These are phyloP conservation scores for Marasmius oreades DNA, from an alignment of 1,284 basidiomycete species.

Conservation along the genomic window DNA sequence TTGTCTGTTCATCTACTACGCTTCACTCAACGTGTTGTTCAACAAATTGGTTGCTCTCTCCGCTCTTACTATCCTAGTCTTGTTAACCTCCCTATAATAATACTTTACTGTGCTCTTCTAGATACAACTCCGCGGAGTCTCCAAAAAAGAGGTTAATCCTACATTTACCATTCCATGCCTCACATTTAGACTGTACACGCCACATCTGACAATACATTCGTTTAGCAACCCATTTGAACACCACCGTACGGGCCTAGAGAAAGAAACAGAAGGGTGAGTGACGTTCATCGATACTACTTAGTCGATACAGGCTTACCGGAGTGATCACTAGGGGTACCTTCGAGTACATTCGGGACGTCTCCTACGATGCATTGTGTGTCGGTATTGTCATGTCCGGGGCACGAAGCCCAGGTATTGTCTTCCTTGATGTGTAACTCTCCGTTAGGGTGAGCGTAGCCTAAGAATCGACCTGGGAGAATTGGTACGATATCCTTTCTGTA, in stretches of 20 bases:
- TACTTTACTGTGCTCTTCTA: too few relatives aligned
- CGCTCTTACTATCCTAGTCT: too few relatives aligned
- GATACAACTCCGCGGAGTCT: too few relatives aligned
- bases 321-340: slow-evolving; percentile 27
- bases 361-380: slow-evolving; percentile 27
- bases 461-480: slow-evolving; percentile 25
- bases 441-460: slow-evolving; percentile 38
- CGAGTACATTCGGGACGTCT: slow-evolving; percentile 30
- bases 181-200: background rate
- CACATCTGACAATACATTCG: background rate
- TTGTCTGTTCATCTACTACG: too few relatives aligned
- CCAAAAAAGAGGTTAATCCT: too few relatives aligned
- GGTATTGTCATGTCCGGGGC: slow-evolving; percentile 34
- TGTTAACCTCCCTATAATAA: too few relatives aligned
- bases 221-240: slow-evolving; percentile 28
- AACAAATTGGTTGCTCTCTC: too few relatives aligned
- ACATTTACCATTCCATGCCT: too few relatives aligned
- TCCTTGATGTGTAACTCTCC: slow-evolving; percentile 40
- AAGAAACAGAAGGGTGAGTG: background rate
- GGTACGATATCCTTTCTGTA: slow-evolving; percentile 23
- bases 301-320: slow-evolving; percentile 18
- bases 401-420: slow-evolving; percentile 29
- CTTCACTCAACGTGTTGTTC: too few relatives aligned
- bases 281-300: too few relatives aligned
- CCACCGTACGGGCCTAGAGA: slow-evolving; percentile 26